Base-by-base conservation (phyloP, 441 rosid genomes). In the Erysimum cheiri region DNA sequence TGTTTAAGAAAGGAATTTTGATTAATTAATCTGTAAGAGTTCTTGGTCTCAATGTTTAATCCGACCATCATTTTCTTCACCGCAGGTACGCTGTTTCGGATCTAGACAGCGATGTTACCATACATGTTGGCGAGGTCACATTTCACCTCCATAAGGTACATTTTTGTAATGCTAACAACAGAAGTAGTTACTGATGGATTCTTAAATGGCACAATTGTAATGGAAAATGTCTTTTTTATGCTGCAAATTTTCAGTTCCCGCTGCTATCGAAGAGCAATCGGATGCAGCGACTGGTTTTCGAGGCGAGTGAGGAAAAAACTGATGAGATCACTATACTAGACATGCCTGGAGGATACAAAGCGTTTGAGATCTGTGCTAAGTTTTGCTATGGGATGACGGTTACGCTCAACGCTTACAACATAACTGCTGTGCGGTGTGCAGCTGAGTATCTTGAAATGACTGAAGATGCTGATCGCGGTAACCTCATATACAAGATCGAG, bases 391-490 rank as follows among this genome's bases (percentile, higher is more conserved):
- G 96, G 32, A 92, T 95, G 93, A 89, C 79, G 0, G 96, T 95
- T 22, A 92, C 92, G 2, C 92, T 95, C 46, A 95, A 85, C 77
- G 90, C 98, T 40, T 87, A 85, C 81, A 89, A 91, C 74, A 93
- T 95, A 56, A 90, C 87, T 8, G 93, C 96, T 50, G 85, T 88
- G 47, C 87, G 98, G 35, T 95, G 99, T 49, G 98, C 96, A 1
- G 97, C 99, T 4, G 93, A 92, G 81, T 92, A 87, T 80, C 96
- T 95, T 62, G 97, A 92, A 77, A 92, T 95, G 99, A 87, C 85
- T 6, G 99, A 92, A 78, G 90, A 84, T 67, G 80, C 85, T 71
- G 98, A 95, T 29, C 77, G 86, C 48, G 92, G 97, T 66, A 95
- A 95, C 73, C 88, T 95, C 40, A 76, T 92, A 57, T 95, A 80